Conservation (phyloP, 345 rosid genomes). For the Linum usitatissimum region DNA sequence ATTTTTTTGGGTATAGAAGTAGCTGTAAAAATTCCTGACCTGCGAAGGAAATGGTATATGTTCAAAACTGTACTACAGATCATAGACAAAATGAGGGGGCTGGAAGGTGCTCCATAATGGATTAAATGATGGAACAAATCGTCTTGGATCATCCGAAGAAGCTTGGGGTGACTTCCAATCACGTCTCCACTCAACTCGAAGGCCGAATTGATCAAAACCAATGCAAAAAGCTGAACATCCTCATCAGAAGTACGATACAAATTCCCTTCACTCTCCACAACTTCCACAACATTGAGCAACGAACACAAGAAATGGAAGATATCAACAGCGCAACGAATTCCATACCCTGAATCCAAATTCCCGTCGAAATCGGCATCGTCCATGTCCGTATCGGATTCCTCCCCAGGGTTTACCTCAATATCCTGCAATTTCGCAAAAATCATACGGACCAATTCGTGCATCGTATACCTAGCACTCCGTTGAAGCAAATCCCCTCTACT, state of each 20-base stretch:
- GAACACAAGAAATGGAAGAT: conserved; percentile 78
- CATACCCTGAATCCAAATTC: conserved; percentile 40
- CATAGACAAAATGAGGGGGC: conserved; percentile 71
- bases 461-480: conserved; percentile 58
- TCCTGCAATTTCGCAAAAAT: conserved; percentile 62
- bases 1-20: too few species aligned
- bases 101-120: conserved; percentile 65
- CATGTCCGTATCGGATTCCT: conserved; percentile 51
- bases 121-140: conserved; percentile 79
- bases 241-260: conserved; percentile 42
- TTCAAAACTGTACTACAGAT: conserved; percentile 82
- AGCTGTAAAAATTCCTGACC: conserved; percentile 23
- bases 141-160: conserved; percentile 68
- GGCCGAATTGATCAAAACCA: conserved; percentile 63
- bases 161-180: conserved; percentile 62
- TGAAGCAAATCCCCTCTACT: conserved; percentile 72
- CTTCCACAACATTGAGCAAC: conserved; percentile 57
- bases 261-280: conserved; percentile 55
- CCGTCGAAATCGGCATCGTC: conserved; percentile 32
- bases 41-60: conserved; percentile 71
- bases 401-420: conserved; percentile 37
- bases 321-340: conserved; percentile 57
- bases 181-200: conserved; percentile 74
- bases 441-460: conserved; percentile 78
- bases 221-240: conserved; percentile 55